Evolutionary conservation across 257 asterid species (phyloP), one percentile per base, ranked within the genome.

Genomic region (Solanum lycopersicoides): DNA sequence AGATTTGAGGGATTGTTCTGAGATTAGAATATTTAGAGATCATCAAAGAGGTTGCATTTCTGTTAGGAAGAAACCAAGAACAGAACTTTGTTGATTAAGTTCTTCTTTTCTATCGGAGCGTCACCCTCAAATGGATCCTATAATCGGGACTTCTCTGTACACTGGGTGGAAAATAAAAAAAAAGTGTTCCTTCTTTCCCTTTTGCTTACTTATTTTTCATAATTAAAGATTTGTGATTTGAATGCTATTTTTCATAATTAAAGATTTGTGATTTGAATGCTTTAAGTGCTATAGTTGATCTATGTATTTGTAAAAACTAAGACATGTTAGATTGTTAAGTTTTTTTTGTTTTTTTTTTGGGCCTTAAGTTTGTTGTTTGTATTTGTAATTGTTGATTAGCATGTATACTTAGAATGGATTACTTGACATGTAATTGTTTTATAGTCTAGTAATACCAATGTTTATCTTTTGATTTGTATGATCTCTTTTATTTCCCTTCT

Each of bases 1-100:
- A 37, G 98, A 96, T 41, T 89, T 95, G 90, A 93, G 96, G 87
- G 97, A 95, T 87, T 96, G 89, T 82, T 95, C 94, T n/a, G 99
- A 96, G 88, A 92, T 96, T 60, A 92, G 90, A 77, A 94, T 96
- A 85, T 93, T 91, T 25, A 95, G 94, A 89, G 99, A 96, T 88
- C 93, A 92, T 88, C 97, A 93, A 86, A 94, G 91, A 88, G 98
- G 98, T 5, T 93, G 95, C 87, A 93, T 96, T 12, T 89, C 93
- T 10, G 98, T 96, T 83, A 84, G 91, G 66, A 96, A 95, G 94
- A 94, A 93, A 85, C 88, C 93, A 14, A 92, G 98, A 86, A 87
- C 95, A 2, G 95, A 94, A 47, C 91, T 91, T 21, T 96, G 97
- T 86, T 95, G 75, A 63, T 63, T 23, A 11, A n/a, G 25, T 60